Conservation (phyloP, 768 basidiomycete species). For the Cystoderma amianthinum region DNA sequence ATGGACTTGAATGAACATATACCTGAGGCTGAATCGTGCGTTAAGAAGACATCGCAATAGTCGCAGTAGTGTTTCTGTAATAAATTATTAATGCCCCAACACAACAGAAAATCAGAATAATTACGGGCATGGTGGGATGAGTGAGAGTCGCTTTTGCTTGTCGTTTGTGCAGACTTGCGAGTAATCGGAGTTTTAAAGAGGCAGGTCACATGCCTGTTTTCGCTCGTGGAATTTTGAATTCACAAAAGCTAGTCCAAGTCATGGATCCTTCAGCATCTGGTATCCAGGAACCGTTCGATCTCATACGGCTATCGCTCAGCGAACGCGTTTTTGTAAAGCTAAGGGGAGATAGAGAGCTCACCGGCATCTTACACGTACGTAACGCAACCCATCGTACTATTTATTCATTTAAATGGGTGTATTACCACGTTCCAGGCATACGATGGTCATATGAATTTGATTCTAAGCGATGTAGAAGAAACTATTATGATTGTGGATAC, state of each 20-base stretch:
- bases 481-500: constrained; percentile 93
- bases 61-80: constrained; percentile 88
- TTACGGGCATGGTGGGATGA: constrained; percentile 56
- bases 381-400: constrained; percentile 5
- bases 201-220: constrained; percentile 13
- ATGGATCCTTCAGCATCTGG: constrained; percentile 72
- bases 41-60: constrained; percentile 90
- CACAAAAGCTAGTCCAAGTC: neutral
- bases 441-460: constrained; percentile 99
- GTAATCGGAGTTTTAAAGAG: constrained; percentile 18
- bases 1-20: constrained; percentile 11
- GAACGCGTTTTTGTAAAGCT: constrained; percentile 99
- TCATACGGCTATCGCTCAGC: constrained; percentile 91
- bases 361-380: constrained; percentile 87
- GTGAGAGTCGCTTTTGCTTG: constrained; percentile 3
- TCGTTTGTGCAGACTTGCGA: neutral
- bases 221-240: constrained; percentile 8
- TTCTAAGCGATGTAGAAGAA: constrained; percentile 96
- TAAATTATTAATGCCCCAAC: too few species aligned
- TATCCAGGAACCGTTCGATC: constrained; percentile 95
- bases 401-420: too few species aligned
- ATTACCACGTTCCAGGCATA: constrained; percentile 63
- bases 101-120: constrained; percentile 16
- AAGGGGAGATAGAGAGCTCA: constrained; percentile 87
- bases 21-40: constrained; percentile 94